Evolutionary conservation across 176 grass and related monocot genomes (phyloP).

Genomic region (Aegilops umbellulata): DNA sequence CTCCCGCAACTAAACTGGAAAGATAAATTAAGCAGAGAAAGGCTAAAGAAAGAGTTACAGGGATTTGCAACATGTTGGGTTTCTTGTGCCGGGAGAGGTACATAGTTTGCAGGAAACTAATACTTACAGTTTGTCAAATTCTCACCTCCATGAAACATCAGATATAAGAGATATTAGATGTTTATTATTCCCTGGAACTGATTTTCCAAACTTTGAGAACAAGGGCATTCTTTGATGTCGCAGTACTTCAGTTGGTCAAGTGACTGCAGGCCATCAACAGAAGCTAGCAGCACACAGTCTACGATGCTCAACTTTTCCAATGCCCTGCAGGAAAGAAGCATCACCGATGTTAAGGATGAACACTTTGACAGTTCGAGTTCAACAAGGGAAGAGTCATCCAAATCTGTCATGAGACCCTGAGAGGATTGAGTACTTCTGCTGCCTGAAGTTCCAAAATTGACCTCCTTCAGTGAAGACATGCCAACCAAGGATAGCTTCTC

Average conservation of each 20-base stretch:
- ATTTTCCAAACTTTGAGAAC: neutral
- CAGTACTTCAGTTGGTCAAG: neutral
- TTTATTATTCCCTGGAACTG: neutral
- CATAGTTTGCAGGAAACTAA: neutral
- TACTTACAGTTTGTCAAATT: neutral
- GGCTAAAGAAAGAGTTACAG: neutral
- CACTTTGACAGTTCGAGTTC: neutral
- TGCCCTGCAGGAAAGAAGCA: neutral
- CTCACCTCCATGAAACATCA: neutral
- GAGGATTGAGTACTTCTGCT: neutral
- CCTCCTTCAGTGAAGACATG: neutral
- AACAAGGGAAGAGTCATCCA: neutral
- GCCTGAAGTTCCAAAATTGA: too few species aligned
- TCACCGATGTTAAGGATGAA: neutral
- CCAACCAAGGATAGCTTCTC: conserved; percentile 18
- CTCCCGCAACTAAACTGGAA: too few species aligned
- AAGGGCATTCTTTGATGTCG: neutral
- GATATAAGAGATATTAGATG: neutral
- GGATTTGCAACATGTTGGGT: neutral
- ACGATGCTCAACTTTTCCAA: neutral
- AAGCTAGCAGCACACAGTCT: neutral
- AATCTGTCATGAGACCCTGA: neutral
- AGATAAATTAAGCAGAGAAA: neutral
- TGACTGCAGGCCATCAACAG: neutral
- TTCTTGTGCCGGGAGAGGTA: neutral